Evolutionary conservation across 306 rosid species (phyloP).

Genomic region (Citrullus colocynthis): DNA sequence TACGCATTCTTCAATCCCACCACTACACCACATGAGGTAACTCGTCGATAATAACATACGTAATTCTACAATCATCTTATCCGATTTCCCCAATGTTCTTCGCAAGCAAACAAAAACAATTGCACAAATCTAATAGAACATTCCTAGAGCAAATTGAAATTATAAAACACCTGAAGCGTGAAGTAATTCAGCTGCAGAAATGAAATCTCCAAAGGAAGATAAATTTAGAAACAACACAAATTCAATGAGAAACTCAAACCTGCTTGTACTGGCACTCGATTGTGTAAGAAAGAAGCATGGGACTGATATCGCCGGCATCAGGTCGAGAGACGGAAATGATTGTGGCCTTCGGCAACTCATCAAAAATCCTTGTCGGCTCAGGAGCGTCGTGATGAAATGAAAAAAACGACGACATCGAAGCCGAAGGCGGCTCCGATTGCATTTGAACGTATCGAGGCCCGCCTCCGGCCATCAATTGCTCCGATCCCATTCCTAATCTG

Average conservation of each 20-base stretch:
- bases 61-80: background rate
- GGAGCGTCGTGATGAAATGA: constrained; percentile 28
- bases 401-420: constrained; percentile 27
- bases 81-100: background rate
- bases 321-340: constrained; percentile 92
- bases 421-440: constrained; percentile 44
- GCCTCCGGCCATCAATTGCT: constrained; percentile 42
- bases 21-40: background rate
- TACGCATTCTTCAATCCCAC: background rate
- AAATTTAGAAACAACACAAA: background rate
- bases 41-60: background rate
- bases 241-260: constrained; percentile 19
- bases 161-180: background rate
- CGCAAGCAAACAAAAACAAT: background rate
- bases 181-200: background rate
- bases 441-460: constrained; percentile 57
- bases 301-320: constrained; percentile 80
- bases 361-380: constrained; percentile 57
- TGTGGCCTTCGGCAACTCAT: constrained; percentile 67
- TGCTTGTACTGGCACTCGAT: constrained; percentile 80
- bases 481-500: constrained; percentile 44
- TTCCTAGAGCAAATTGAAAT: background rate
- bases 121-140: background rate
- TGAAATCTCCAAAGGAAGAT: background rate
- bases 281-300: constrained; percentile 84